A percentile compares a stretch with the other conserved stretches of the same genome.
These are phyloP conservation scores for Fragaria nilgerrensis DNA, from an alignment of 306 rosid genomes.

Conservation along the genomic window DNA sequence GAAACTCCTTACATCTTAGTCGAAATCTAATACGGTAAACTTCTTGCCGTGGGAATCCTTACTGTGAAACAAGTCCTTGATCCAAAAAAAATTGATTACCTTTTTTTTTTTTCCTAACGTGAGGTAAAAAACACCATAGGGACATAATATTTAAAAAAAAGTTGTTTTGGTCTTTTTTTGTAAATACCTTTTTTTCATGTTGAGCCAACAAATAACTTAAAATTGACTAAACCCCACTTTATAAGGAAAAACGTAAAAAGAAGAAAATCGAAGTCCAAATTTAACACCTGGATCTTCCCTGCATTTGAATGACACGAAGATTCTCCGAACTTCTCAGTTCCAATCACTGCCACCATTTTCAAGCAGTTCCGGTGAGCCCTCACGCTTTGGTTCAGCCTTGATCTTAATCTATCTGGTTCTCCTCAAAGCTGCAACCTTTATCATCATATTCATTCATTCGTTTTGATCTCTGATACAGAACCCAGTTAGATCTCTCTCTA, in stretches of 20 bases:
- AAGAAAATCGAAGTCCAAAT: neutral
- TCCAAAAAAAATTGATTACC: too few relatives aligned
- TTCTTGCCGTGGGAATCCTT: too few relatives aligned
- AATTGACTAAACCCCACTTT: neutral
- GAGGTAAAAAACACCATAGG: too few relatives aligned
- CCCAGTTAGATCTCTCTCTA: neutral
- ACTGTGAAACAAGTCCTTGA: too few relatives aligned
- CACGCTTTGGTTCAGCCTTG: neutral
- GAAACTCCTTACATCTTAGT: too few relatives aligned
- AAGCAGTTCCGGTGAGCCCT: slow-evolving; percentile 13
- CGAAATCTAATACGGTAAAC: too few relatives aligned
- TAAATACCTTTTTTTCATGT: neutral
- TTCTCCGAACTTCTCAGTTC: neutral
- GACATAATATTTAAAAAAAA: too few relatives aligned
- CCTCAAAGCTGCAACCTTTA: slow-evolving; percentile 2
- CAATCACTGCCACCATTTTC: neutral
- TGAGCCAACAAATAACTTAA: neutral
- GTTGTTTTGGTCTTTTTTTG: too few relatives aligned
- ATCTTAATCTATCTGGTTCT: neutral
- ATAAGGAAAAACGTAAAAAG: neutral
- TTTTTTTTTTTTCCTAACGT: too few relatives aligned
- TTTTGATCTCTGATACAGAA: neutral
- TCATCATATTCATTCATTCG: neutral
- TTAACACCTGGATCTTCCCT: neutral
- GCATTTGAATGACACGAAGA: neutral